Conservation (phyloP, 208 protist genomes). For the Acanthamoeba triangularis region DNA sequence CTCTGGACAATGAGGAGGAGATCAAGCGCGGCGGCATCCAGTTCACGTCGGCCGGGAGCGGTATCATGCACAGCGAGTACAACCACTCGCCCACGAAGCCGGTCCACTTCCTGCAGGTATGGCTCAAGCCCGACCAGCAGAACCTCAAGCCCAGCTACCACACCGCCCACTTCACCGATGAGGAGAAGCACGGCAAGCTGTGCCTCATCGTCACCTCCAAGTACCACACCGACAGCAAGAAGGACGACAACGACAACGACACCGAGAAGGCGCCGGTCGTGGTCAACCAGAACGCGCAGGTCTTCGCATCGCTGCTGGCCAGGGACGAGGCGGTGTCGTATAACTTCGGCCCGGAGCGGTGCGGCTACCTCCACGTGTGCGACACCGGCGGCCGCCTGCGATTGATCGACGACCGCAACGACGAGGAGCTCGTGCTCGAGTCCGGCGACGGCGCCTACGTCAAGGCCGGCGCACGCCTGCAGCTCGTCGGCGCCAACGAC, state of each 20-base stretch:
- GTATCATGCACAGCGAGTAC: slow-evolving; percentile 83
- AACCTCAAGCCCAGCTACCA: slow-evolving; percentile 77
- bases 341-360: not conserved
- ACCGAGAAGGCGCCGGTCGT: not conserved
- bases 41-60: slow-evolving; percentile 83
- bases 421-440: slow-evolving; percentile 1
- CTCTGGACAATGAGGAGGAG: slow-evolving; percentile 76
- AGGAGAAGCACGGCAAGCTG: slow-evolving; percentile 76
- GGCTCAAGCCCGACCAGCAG: slow-evolving; percentile 76
- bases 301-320: slow-evolving; percentile 65
- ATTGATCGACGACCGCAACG: not conserved
- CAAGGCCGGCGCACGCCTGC: not conserved
- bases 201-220: slow-evolving; percentile 49
- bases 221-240: not conserved
- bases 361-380: slow-evolving; percentile 67
- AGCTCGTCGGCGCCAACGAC: slow-evolving; percentile 15
- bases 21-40: slow-evolving; percentile 80
- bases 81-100: slow-evolving; percentile 59
- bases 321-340: slow-evolving; percentile 58
- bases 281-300: slow-evolving; percentile 73
- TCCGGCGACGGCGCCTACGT: slow-evolving; percentile 68
- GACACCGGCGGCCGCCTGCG: slow-evolving; percentile 28
- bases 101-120: slow-evolving; percentile 83
- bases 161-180: slow-evolving; percentile 66
- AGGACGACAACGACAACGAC: not conserved